Evolutionary conservation across 805 yeast genomes (phyloP).

Genomic region (Candida khao-thaluensis): DNA sequence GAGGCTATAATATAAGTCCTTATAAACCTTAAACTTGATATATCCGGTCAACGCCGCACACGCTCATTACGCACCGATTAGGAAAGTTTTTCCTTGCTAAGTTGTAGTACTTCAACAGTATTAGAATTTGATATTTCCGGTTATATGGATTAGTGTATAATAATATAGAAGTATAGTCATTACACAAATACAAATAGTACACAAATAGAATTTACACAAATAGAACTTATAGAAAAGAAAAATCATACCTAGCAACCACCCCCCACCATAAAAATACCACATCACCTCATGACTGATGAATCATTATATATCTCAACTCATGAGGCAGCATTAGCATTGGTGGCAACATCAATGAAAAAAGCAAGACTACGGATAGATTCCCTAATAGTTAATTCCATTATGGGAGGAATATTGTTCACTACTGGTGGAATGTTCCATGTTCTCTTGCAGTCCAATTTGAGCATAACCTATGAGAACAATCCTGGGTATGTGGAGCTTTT

Average conservation of each 20-base stretch:
- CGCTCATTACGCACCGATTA: not conserved
- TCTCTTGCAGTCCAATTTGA: conserved; percentile 52
- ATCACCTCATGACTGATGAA: conserved; percentile 16
- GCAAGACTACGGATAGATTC: conserved; percentile 63
- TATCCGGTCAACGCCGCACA: conserved; percentile 1
- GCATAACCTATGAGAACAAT: conserved; percentile 37
- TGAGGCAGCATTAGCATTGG: conserved; percentile 81
- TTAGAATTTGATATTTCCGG: too few relatives aligned
- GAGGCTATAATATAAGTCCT: too few relatives aligned
- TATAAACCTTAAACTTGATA: too few relatives aligned
- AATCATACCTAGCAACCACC: too few relatives aligned
- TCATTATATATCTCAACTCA: conserved; percentile 62
- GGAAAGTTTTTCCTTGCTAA: conserved; percentile 3
- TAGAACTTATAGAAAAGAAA: too few relatives aligned
- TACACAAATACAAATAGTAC: too few relatives aligned
- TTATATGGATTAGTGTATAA: too few relatives aligned
- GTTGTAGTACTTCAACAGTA: conserved; percentile 12
- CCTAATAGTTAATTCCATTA: conserved; percentile 58
- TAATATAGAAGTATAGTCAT: too few relatives aligned
- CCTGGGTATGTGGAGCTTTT: conserved; percentile 55
- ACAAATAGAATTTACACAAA: too few relatives aligned
- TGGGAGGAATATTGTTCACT: conserved; percentile 69
- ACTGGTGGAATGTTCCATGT: conserved; percentile 73
- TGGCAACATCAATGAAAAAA: conserved; percentile 83
- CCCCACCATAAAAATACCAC: too few relatives aligned